A percentile compares a stretch with the other conserved stretches of the same genome.
Evolutionary conservation across 169 alveolate species (phyloP).

Genomic region (Cryptosporidium meleagridis): DNA sequence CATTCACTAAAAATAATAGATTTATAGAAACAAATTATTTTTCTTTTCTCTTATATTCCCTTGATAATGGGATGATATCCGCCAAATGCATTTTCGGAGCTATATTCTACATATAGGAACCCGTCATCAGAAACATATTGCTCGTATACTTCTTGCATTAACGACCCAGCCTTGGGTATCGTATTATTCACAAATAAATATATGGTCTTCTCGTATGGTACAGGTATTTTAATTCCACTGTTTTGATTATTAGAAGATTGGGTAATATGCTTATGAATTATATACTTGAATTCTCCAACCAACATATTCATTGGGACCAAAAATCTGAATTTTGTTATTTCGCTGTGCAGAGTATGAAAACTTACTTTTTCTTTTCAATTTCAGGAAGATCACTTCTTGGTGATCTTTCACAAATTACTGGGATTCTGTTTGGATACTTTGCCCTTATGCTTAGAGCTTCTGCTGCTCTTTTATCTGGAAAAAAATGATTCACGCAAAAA

Average conservation of each 20-base stretch:
- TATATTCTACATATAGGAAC: slow-evolving; percentile 84
- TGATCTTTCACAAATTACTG: slow-evolving; percentile 89
- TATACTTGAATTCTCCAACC: slow-evolving; percentile 89
- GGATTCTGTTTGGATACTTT: slow-evolving; percentile 89
- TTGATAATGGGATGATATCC: neutral
- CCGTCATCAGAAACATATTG: slow-evolving; percentile 88
- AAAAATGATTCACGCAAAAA: neutral
- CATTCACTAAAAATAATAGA: neutral
- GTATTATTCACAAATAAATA: slow-evolving; percentile 84
- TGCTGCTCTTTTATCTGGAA: slow-evolving; percentile 84
- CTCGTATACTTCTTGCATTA: slow-evolving; percentile 86
- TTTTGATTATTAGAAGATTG: slow-evolving; percentile 77
- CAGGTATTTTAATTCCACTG: slow-evolving; percentile 74
- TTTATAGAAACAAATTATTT: neutral
- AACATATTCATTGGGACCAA: slow-evolving; percentile 89
- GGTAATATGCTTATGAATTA: slow-evolving; percentile 86
- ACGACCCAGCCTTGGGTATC: slow-evolving; percentile 85
- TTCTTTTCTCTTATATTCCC: neutral
- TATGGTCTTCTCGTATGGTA: slow-evolving; percentile 82
- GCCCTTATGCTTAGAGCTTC: slow-evolving; percentile 87
- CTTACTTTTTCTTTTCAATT: slow-evolving; percentile 81
- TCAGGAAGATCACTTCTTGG: slow-evolving; percentile 79
- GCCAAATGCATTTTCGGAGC: slow-evolving; percentile 86
- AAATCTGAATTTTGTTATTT: slow-evolving; percentile 78
- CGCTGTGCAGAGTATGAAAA: neutral